Conservation (phyloP, 805 yeast species). For the Helenozyma rhizophorensis region DNA sequence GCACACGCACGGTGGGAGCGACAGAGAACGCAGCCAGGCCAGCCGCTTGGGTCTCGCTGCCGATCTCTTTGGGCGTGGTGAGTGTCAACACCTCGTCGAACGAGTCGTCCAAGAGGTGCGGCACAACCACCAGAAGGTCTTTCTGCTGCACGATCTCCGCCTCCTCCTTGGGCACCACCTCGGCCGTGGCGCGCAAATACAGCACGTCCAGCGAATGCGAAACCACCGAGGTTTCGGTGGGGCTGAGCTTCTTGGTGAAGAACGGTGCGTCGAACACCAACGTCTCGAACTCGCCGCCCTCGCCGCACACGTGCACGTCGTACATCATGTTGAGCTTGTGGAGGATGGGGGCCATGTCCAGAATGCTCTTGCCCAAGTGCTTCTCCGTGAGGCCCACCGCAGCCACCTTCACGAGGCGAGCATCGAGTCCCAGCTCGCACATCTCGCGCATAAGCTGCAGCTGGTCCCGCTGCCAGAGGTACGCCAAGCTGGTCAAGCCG, state of each 20-base stretch:
- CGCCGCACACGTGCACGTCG: slow-evolving; percentile 95
- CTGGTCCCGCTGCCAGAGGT: slow-evolving; percentile 89
- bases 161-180: slow-evolving; percentile 37
- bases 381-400: slow-evolving; percentile 71
- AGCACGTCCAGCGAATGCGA: slow-evolving; percentile 66
- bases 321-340: slow-evolving; percentile 53
- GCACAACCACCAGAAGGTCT: slow-evolving; percentile 16
- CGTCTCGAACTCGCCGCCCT: slow-evolving; percentile 98
- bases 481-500: slow-evolving; percentile 66
- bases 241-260: slow-evolving; percentile 48
- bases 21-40: not conserved
- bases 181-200: slow-evolving; percentile 55
- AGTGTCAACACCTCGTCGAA: slow-evolving; percentile 1
- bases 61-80: no score
- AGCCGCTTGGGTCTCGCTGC: no score
- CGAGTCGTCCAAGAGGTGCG: slow-evolving; percentile 9
- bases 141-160: slow-evolving; percentile 2
- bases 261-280: slow-evolving; percentile 88
- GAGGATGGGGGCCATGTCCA: slow-evolving; percentile 57
- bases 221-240: slow-evolving; percentile 37
- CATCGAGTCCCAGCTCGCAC: slow-evolving; percentile 65
- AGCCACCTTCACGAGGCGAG: slow-evolving; percentile 87
- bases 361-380: slow-evolving; percentile 68
- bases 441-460: slow-evolving; percentile 76
- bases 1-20: not conserved